Evolutionary conservation across 208 protist genomes (phyloP), one percentile per base, ranked within the genome.

Genomic region (Naegleria fowleri): DNA sequence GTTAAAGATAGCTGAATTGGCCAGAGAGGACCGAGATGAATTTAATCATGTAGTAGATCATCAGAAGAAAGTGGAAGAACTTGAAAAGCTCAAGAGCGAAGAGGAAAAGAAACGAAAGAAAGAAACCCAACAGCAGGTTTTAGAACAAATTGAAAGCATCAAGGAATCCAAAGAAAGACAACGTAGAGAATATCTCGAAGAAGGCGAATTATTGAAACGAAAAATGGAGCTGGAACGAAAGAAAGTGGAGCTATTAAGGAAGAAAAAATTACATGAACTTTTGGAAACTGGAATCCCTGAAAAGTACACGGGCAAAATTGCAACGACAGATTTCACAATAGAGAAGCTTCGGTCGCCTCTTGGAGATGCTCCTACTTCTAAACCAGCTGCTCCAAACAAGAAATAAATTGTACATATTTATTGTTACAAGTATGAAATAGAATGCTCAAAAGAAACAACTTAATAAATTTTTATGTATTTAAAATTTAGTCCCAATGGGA

Each of bases 101-200:
- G 92, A 93, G 4, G 93, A 93, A 29, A 93, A 93, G 6, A 92
- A 95, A 91, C 91, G 95, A 89, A 94, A 97, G 43, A 93, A 96
- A 40, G 94, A 97, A 90, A 97, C 97, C 92, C 95, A 96, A 5
- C 89, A 97, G 5, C 94, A 95, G 0, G 91, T 98, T 75, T 93
- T 96, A 6, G 94, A 95, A 91, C 97, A 98, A 91, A 98, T 98
- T 85, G 96, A 96, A 94, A 95, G 97, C 40, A 94, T 96, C 38
- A 96, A 98, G 92, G 97, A 98, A 93, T 93, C 93, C 29, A 93
- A 95, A n/a, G 94, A 95, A 11, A 93, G 93, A 25, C 94, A 97
- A 91, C 93, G 96, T 15, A 96, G 96, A 90, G 96, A 97, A 93
- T 96, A 95, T 91, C 93, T 98, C 0, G 97, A 98, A 86, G 97